These are phyloP conservation scores for Boletus rubropictus DNA, from an alignment of 768 basidiomycete genomes.

Conservation along the genomic window DNA sequence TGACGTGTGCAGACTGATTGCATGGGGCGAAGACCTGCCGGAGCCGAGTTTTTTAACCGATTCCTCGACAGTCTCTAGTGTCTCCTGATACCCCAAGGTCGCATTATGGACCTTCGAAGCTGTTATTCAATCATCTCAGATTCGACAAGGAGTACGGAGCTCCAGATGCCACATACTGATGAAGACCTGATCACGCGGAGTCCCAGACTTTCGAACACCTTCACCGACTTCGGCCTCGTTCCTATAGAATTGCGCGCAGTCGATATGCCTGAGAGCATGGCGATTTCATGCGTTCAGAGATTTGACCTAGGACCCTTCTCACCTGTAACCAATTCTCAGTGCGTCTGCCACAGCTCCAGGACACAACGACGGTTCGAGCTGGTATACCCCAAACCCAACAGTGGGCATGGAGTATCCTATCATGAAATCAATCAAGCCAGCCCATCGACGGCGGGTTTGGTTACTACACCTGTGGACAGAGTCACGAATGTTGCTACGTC, in stretches of 20 bases:
- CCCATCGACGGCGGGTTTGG: too few relatives aligned
- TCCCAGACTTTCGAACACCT: conserved; percentile 19
- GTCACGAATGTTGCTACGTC: conserved; percentile 5
- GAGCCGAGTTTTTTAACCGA: conserved; percentile 23
- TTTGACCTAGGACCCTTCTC: neutral
- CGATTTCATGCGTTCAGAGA: neutral
- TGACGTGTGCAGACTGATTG: neutral
- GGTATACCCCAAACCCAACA: conserved; percentile 26
- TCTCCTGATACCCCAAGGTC: conserved; percentile 14
- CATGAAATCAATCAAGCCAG: neutral
- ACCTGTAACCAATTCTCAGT: conserved; percentile 27
- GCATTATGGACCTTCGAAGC: conserved; percentile 19
- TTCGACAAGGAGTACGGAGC: neutral
- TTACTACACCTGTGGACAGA: conserved; percentile 10
- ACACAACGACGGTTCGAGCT: conserved; percentile 7
- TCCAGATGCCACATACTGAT: conserved; percentile 21
- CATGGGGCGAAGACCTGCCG: conserved; percentile 5
- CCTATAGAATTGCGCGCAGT: conserved; percentile 21
- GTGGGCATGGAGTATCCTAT: conserved; percentile 24
- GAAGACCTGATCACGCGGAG: conserved; percentile 27
- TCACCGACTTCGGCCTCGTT: conserved; percentile 26
- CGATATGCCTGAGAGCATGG: conserved; percentile 20
- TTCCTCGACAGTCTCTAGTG: conserved; percentile 12
- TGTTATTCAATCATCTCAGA: conserved; percentile 4
- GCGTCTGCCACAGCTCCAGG: conserved; percentile 17